Evolutionary conservation across 805 yeast genomes (phyloP).

Genomic region (Saccharomycopsis synnaedendra): DNA sequence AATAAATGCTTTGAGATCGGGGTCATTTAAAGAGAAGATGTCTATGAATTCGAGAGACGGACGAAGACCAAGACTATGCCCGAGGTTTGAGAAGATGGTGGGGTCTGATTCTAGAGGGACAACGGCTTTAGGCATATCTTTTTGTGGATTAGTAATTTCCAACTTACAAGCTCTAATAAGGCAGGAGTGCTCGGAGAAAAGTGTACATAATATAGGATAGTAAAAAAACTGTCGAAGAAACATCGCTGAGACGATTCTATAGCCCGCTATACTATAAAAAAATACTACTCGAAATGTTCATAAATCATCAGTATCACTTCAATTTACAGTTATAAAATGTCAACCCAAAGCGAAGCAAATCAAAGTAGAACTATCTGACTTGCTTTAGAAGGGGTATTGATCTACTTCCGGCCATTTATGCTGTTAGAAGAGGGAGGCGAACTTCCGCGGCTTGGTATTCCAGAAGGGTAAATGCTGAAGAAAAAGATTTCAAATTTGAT

Average conservation of each 20-base stretch:
- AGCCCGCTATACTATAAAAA: too few species aligned
- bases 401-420: conserved; percentile 19
- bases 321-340: background rate
- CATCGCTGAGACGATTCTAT: too few species aligned
- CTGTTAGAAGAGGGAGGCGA: conserved; percentile 10
- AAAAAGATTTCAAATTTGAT: background rate
- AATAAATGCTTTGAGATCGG: conserved; percentile 64
- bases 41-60: conserved; percentile 58
- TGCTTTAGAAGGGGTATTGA: conserved; percentile 12
- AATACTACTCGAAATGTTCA: too few species aligned
- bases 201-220: background rate
- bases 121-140: conserved; percentile 28
- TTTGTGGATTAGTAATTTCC: too few species aligned
- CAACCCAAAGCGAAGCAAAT: conserved; percentile 16
- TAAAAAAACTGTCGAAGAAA: background rate
- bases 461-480: conserved; percentile 16
- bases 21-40: conserved; percentile 75
- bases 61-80: conserved; percentile 55
- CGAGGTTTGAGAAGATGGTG: conserved; percentile 60
- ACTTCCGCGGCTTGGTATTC: conserved; percentile 17
- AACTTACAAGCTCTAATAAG: background rate
- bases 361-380: background rate
- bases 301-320: too few species aligned
- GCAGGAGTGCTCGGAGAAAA: background rate
- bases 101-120: conserved; percentile 92